A percentile compares a stretch with the other conserved stretches of the same genome.
These are phyloP conservation scores for Exophiala sideris DNA, from an alignment of 2,329 filamentous ascomycete species.

Conservation along the genomic window DNA sequence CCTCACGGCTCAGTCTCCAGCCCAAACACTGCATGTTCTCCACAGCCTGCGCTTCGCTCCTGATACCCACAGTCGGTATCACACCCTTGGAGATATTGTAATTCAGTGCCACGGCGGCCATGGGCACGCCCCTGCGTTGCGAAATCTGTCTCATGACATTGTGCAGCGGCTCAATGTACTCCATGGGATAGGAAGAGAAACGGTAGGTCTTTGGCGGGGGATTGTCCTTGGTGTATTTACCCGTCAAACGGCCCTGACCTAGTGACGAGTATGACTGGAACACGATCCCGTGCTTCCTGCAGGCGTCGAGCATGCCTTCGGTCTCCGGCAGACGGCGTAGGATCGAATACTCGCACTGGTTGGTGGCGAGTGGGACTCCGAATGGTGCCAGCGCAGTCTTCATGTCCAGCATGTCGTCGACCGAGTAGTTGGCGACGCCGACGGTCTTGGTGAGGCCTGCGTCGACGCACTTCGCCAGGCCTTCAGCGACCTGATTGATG, in stretches of 20 bases:
- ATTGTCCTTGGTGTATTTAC: slow-evolving; percentile 40
- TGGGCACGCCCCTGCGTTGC: slow-evolving; percentile 33
- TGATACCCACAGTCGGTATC: slow-evolving; percentile 42
- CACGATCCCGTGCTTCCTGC: slow-evolving; percentile 40
- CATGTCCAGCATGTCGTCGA: slow-evolving; percentile 43
- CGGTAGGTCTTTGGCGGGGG: slow-evolving; percentile 37
- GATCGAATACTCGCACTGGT: slow-evolving; percentile 46
- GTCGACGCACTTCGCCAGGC: slow-evolving; percentile 44
- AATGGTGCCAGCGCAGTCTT: slow-evolving; percentile 39
- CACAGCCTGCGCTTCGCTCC: slow-evolving; percentile 41
- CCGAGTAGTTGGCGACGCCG: slow-evolving; percentile 45
- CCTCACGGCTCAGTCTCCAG: slow-evolving; percentile 42
- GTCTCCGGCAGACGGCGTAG: slow-evolving; percentile 42
- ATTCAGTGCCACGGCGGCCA: slow-evolving; percentile 44
- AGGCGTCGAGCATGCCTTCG: slow-evolving; percentile 40
- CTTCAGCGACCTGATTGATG: slow-evolving; percentile 41
- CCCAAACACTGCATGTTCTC: slow-evolving; percentile 40
- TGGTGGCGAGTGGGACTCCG: slow-evolving; percentile 41
- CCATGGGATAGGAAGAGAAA: slow-evolving; percentile 45
- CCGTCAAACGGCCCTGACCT: slow-evolving; percentile 39
- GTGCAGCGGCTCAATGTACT: slow-evolving; percentile 40
- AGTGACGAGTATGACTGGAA: slow-evolving; percentile 44
- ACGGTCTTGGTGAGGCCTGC: slow-evolving; percentile 40
- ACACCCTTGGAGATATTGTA: slow-evolving; percentile 46
- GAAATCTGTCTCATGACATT: slow-evolving; percentile 37